Percentiles rank a stretch among this genome's conserved stretches.
These are phyloP conservation scores for Flaveria linearis DNA, from an alignment of 129 eudicot genomes.

Conservation along the genomic window DNA sequence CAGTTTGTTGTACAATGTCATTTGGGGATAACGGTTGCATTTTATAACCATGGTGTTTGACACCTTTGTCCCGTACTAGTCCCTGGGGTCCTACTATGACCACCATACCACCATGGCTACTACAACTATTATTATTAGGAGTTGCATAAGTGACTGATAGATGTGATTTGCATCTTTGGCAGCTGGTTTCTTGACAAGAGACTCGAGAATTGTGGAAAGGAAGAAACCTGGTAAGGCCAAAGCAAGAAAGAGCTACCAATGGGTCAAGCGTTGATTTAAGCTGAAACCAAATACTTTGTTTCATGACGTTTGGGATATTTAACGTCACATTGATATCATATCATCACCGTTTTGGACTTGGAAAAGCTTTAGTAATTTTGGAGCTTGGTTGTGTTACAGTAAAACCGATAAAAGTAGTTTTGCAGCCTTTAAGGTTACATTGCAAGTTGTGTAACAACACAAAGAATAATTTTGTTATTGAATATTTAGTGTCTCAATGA, in stretches of 20 bases:
- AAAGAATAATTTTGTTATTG: constrained; percentile 17
- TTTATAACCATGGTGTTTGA: background rate
- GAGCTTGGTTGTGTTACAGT: constrained; percentile 15
- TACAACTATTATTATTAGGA: background rate
- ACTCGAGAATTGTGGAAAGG: constrained; percentile 87
- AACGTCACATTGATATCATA: background rate
- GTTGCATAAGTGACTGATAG: constrained; percentile 1
- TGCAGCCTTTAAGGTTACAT: background rate
- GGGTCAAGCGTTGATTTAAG: constrained; percentile 83
- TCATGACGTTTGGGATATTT: background rate
- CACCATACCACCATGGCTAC: too few relatives aligned
- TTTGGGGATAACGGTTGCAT: background rate
- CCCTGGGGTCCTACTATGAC: too few relatives aligned
- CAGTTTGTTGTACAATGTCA: background rate
- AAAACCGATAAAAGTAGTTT: constrained; percentile 13
- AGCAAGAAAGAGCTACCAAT: constrained; percentile 96
- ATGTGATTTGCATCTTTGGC: constrained; percentile 27
- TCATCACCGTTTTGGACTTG: constrained; percentile 1
- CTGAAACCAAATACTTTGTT: constrained; percentile 14
- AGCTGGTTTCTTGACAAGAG: constrained; percentile 95
- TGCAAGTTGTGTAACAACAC: constrained; percentile 14
- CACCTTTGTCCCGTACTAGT: too few relatives aligned
- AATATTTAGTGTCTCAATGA: background rate
- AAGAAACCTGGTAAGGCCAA: constrained; percentile 97
- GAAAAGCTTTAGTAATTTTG: constrained; percentile 11